These are phyloP conservation scores for Ceratocystiopsis minuta DNA, from an alignment of 2,329 filamentous ascomycete genomes.

Conservation along the genomic window DNA sequence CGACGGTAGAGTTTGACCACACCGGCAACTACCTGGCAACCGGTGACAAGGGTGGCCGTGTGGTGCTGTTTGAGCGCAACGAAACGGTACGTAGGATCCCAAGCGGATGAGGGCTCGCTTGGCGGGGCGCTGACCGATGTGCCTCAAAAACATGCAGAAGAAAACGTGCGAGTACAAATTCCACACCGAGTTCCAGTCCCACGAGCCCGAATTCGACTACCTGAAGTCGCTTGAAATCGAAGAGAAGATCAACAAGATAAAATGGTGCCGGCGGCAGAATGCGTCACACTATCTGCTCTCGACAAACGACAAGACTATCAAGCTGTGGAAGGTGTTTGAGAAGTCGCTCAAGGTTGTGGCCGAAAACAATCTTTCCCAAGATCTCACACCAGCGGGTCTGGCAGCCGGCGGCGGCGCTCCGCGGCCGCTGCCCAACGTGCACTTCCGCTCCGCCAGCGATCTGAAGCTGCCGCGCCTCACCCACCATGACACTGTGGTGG, in stretches of 20 bases:
- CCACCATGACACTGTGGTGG: slow-evolving; percentile 95
- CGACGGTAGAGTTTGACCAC: slow-evolving; percentile 79
- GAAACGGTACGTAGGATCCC: slow-evolving; percentile 60
- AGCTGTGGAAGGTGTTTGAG: slow-evolving; percentile 99
- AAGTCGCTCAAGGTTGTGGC: slow-evolving; percentile 98
- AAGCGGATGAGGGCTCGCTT: no score
- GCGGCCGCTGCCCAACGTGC: slow-evolving; percentile 49
- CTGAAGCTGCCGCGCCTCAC: slow-evolving; percentile 91
- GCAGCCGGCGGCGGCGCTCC: slow-evolving; percentile 63
- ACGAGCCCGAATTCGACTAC: slow-evolving; percentile 98
- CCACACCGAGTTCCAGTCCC: slow-evolving; percentile 98
- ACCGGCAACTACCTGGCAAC: slow-evolving; percentile 79
- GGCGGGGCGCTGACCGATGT: neutral
- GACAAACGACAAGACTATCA: slow-evolving; percentile 99
- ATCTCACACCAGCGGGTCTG: slow-evolving; percentile 61
- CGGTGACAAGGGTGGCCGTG: slow-evolving; percentile 74
- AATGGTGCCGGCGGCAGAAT: slow-evolving; percentile 97
- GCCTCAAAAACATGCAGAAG: slow-evolving; percentile 42
- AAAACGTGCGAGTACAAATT: slow-evolving; percentile 99
- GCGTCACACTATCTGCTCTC: slow-evolving; percentile 95
- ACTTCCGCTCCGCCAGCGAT: slow-evolving; percentile 65
- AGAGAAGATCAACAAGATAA: slow-evolving; percentile 99
- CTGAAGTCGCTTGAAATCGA: slow-evolving; percentile 98
- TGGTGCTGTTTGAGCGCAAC: slow-evolving; percentile 80
- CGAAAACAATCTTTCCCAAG: slow-evolving; percentile 94